Percentiles rank a stretch among this genome's conserved stretches.
These are phyloP conservation scores for Dissoconium aciculare DNA, from an alignment of 2,329 filamentous ascomycete species.

Conservation along the genomic window DNA sequence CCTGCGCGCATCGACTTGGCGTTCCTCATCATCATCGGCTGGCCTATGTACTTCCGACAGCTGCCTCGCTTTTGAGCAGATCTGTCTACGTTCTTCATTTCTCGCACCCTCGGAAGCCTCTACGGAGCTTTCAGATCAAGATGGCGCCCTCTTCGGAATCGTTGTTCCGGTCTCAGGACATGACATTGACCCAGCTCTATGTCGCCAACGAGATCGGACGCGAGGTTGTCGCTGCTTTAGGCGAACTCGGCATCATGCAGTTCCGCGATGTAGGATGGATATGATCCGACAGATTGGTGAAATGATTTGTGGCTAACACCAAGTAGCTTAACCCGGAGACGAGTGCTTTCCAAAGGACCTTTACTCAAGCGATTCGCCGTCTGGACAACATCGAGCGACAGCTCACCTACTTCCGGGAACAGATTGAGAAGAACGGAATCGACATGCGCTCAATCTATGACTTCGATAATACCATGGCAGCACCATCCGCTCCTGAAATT, in stretches of 20 bases:
- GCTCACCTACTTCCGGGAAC: conserved; percentile 82
- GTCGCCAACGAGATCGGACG: conserved; percentile 97
- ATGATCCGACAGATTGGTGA: background rate
- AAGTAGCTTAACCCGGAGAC: conserved; percentile 76
- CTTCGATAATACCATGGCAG: conserved; percentile 65
- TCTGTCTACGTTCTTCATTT: too few species aligned
- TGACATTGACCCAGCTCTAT: conserved; percentile 99
- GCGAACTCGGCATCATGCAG: conserved; percentile 90
- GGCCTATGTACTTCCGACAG: background rate
- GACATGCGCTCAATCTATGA: conserved; percentile 80
- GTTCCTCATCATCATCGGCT: conserved; percentile 1
- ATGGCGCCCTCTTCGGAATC: conserved; percentile 63
- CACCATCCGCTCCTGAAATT: conserved; percentile 85
- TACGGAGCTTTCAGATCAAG: too few species aligned
- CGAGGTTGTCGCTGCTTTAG: conserved; percentile 90
- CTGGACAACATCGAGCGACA: conserved; percentile 97
- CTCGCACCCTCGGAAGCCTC: too few species aligned
- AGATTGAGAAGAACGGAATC: conserved; percentile 90
- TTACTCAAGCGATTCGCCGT: conserved; percentile 91
- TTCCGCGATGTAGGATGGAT: conserved; percentile 75
- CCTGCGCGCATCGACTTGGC: background rate
- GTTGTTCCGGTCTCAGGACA: conserved; percentile 98
- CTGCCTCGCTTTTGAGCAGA: background rate
- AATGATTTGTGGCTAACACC: conserved; percentile 15
- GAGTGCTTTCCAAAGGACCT: conserved; percentile 90